These are phyloP conservation scores for Akanthomyces muscarius DNA, from an alignment of 2,329 filamentous ascomycete genomes.

Conservation along the genomic window DNA sequence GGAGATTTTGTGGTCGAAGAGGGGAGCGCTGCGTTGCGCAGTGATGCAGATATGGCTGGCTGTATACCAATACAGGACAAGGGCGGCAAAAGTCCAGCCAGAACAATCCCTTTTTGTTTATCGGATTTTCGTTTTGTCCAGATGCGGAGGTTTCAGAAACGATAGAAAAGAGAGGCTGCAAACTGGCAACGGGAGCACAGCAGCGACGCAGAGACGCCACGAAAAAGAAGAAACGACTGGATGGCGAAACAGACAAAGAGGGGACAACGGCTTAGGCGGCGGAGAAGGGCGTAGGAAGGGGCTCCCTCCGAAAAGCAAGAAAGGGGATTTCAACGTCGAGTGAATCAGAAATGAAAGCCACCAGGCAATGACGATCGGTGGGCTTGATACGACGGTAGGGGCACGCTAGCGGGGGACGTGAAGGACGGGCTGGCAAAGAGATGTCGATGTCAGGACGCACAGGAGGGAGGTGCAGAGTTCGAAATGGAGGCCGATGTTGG, in stretches of 20 bases:
- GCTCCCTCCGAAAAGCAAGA: slow-evolving; percentile 14
- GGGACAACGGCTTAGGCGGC: slow-evolving; percentile 8
- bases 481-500: not conserved
- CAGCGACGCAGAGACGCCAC: not conserved
- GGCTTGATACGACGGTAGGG: not conserved
- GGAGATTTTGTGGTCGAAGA: not conserved
- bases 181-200: not conserved
- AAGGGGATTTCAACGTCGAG: slow-evolving; percentile 8
- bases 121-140: not conserved
- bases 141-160: slow-evolving; percentile 15
- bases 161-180: not conserved
- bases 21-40: not conserved
- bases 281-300: not conserved
- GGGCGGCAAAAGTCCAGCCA: not conserved
- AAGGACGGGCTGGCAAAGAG: not conserved
- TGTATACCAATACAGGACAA: not conserved
- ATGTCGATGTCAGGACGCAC: not conserved
- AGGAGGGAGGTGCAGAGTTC: not conserved
- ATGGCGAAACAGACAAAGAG: slow-evolving; percentile 5
- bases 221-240: slow-evolving; percentile 14
- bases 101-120: slow-evolving; percentile 1
- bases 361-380: slow-evolving; percentile 4
- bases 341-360: slow-evolving; percentile 17
- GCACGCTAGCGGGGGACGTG: not conserved
- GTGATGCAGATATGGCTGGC: not conserved